These are phyloP conservation scores for Pythium dissimile DNA, from an alignment of 352 stramenopile genomes.

Conservation along the genomic window DNA sequence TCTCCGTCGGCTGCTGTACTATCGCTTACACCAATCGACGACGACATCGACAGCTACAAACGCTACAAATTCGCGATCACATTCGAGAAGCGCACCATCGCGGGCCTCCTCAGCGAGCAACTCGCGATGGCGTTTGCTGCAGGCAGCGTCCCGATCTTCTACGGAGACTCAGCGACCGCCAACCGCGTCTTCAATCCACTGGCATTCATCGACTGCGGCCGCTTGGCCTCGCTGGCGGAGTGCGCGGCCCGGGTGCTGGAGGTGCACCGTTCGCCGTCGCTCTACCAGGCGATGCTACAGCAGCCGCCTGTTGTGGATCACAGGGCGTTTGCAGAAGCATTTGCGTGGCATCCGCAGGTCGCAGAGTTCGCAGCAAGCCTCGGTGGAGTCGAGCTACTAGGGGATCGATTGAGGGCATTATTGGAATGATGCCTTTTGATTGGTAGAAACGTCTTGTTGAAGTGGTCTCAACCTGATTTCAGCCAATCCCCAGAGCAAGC, in stretches of 20 bases:
- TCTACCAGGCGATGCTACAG: constrained; percentile 2
- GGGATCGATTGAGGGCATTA: too few relatives aligned
- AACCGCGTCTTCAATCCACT: constrained; percentile 39
- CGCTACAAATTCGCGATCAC: constrained; percentile 59
- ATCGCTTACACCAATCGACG: constrained; percentile 3
- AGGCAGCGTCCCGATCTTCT: constrained; percentile 50
- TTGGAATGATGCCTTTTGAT: too few relatives aligned
- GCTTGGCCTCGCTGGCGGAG: constrained; percentile 30
- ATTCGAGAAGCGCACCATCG: constrained; percentile 38
- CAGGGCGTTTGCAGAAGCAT: constrained; percentile 4
- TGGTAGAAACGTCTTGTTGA: background rate
- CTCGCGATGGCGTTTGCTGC: constrained; percentile 60
- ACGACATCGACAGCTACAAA: background rate
- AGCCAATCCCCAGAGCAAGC: background rate
- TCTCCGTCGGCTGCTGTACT: too few relatives aligned
- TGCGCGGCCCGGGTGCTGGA: constrained; percentile 12
- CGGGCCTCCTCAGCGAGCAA: constrained; percentile 57
- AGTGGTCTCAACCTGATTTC: background rate
- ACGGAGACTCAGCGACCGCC: constrained; percentile 35
- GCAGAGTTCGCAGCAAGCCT: background rate
- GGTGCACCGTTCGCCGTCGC: background rate
- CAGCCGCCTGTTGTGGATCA: background rate
- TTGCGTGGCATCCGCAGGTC: constrained; percentile 21
- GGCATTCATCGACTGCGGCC: constrained; percentile 52
- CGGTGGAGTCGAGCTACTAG: too few relatives aligned